A percentile compares a stretch with the other conserved stretches of the same genome.
Conservation (phyloP, 2,329 filamentous ascomycete genomes). For the Hypocreales sp. region DNA sequence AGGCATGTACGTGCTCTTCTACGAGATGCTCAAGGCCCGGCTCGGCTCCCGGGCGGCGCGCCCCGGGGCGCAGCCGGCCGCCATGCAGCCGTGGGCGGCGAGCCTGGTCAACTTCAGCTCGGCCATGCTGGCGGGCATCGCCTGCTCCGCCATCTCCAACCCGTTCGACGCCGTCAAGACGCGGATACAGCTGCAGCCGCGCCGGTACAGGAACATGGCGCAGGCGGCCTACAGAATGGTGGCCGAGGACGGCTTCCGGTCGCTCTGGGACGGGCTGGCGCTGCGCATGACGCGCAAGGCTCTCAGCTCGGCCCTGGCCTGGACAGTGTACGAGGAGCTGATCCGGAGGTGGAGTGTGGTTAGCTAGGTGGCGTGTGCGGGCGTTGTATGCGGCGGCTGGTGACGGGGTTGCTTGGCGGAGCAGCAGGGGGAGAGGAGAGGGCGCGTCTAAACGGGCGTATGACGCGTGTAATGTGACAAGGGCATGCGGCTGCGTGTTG, state of each 20-base stretch:
- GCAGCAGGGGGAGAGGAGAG: too few species aligned
- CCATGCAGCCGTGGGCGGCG: conserved; percentile 18
- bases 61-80: conserved; percentile 4
- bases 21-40: conserved; percentile 65
- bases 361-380: too few species aligned
- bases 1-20: conserved; percentile 85
- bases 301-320: conserved; percentile 83
- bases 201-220: conserved; percentile 67
- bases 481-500: too few species aligned
- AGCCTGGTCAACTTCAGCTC: conserved; percentile 73
- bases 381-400: too few species aligned
- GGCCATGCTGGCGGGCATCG: conserved; percentile 62
- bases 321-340: conserved; percentile 93
- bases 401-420: too few species aligned
- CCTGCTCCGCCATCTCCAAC: conserved; percentile 82
- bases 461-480: too few species aligned
- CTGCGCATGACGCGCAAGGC: conserved; percentile 85
- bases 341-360: conserved; percentile 42
- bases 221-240: conserved; percentile 68
- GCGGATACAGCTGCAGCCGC: conserved; percentile 77
- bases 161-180: conserved; percentile 97
- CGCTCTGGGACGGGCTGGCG: conserved; percentile 73
- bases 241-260: conserved; percentile 60
- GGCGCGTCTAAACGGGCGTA: too few species aligned
- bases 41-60: conserved; percentile 21